A percentile compares a stretch with the other conserved stretches of the same genome.
phyloP scores from a whole-genome alignment of 2,329 filamentous ascomycete genomes.

The Xylariaceae sp. region DNA sequence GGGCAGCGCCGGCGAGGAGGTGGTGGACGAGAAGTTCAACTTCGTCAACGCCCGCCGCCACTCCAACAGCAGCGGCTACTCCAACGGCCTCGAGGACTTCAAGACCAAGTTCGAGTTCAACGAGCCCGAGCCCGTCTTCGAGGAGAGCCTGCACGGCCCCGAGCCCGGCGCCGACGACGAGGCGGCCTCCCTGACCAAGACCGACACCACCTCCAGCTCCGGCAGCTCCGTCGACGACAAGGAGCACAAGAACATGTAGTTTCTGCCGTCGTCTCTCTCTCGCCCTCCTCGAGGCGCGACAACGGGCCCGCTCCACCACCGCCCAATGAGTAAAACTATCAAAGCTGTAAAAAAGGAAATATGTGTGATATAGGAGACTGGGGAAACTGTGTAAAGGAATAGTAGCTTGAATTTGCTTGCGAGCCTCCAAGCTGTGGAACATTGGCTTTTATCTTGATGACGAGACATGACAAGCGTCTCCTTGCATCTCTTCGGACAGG shows the following conservation, averaged over 20 bases:
- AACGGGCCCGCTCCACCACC: too few species aligned
- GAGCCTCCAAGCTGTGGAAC: too few species aligned
- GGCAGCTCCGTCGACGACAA: slow-evolving; percentile 51
- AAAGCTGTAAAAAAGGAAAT: too few species aligned
- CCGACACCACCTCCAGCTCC: slow-evolving; percentile 51
- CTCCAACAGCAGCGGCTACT: slow-evolving; percentile 79
- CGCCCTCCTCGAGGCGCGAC: background rate
- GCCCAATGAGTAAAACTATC: too few species aligned
- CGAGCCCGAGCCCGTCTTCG: slow-evolving; percentile 85
- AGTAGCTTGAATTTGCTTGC: too few species aligned
- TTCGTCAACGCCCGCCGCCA: slow-evolving; percentile 81
- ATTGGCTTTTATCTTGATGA: too few species aligned
- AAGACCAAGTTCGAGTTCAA: slow-evolving; percentile 95
- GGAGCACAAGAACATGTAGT: slow-evolving; percentile 18
- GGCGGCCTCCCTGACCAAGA: slow-evolving; percentile 50
- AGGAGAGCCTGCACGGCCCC: slow-evolving; percentile 74
- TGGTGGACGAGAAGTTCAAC: slow-evolving; percentile 76
- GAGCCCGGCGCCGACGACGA: slow-evolving; percentile 35
- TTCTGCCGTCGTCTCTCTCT: background rate
- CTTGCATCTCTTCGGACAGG: background rate
- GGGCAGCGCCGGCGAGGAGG: slow-evolving; percentile 77
- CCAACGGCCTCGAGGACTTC: slow-evolving; percentile 65
- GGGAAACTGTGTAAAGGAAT: too few species aligned
- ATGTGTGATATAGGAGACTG: too few species aligned
- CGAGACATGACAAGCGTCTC: too few species aligned